These are phyloP conservation scores for Colletotrichum sp. DNA, from an alignment of 2,329 filamentous ascomycete species.

Conservation along the genomic window DNA sequence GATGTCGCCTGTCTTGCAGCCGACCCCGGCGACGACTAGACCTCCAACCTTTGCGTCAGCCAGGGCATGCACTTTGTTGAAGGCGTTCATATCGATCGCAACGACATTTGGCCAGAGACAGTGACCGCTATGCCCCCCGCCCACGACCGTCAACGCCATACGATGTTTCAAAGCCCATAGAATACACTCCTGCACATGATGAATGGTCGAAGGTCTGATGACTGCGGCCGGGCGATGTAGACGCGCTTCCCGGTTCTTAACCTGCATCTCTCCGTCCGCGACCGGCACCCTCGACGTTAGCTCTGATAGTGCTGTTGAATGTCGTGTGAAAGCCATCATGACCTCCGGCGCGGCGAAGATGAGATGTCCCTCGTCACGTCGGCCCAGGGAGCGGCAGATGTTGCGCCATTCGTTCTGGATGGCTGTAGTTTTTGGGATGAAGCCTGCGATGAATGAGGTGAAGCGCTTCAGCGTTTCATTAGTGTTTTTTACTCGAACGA, in stretches of 20 bases:
- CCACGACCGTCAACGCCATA: conserved; percentile 53
- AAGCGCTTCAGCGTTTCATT: conserved; percentile 55
- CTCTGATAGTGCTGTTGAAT: conserved; percentile 48
- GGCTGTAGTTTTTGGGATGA: conserved; percentile 34
- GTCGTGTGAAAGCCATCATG: conserved; percentile 55
- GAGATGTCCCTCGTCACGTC: conserved; percentile 44
- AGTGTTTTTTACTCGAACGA: conserved; percentile 46
- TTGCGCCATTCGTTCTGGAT: conserved; percentile 50
- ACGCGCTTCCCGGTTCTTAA: conserved; percentile 60
- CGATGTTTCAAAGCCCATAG: conserved; percentile 57
- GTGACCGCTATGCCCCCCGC: conserved; percentile 66
- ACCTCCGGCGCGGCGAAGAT: conserved; percentile 52
- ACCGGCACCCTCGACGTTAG: conserved; percentile 47
- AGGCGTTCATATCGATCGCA: conserved; percentile 63
- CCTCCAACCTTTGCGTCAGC: conserved; percentile 33
- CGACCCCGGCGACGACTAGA: conserved; percentile 56
- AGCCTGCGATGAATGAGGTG: conserved; percentile 56
- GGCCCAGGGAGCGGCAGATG: conserved; percentile 54
- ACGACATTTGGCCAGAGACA: conserved; percentile 59
- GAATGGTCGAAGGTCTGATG: conserved; percentile 48
- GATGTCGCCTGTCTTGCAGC: conserved; percentile 62
- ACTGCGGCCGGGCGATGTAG: conserved; percentile 47
- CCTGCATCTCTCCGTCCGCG: conserved; percentile 24
- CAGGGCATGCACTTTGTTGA: conserved; percentile 35
- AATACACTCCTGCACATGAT: conserved; percentile 60